phyloP scores from a whole-genome alignment of 2,329 filamentous ascomycete genomes.

The Plenodomus lindquistii region DNA sequence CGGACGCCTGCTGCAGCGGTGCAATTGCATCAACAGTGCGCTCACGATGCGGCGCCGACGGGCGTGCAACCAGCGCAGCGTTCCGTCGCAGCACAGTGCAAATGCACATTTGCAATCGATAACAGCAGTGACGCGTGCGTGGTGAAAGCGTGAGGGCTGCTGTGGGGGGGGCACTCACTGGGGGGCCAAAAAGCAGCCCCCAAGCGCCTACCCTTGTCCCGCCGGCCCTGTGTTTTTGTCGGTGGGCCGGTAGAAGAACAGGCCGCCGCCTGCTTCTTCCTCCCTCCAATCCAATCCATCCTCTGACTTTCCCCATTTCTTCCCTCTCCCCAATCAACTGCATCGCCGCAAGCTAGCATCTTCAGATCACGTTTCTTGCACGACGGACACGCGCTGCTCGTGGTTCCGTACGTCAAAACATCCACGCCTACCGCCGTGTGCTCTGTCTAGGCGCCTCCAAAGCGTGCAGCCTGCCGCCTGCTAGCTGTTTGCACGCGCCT shows the following conservation, averaged over 20 bases:
- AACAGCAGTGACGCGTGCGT: not conserved
- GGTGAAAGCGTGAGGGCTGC: not conserved
- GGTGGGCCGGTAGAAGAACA: not conserved
- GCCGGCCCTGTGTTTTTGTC: constrained; percentile 21
- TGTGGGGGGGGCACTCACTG: not conserved
- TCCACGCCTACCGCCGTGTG: constrained; percentile 15
- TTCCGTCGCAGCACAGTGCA: too few relatives aligned
- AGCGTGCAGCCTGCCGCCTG: constrained; percentile 17
- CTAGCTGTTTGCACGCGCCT: constrained; percentile 15
- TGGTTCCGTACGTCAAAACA: constrained; percentile 16
- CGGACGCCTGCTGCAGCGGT: too few relatives aligned
- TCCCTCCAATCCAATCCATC: constrained; percentile 30
- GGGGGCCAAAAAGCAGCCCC: not conserved
- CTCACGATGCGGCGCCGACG: too few relatives aligned
- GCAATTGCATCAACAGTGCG: too few relatives aligned
- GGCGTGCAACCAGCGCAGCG: too few relatives aligned
- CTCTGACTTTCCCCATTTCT: constrained; percentile 18
- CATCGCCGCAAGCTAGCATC: constrained; percentile 15
- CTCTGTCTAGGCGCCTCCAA: constrained; percentile 18
- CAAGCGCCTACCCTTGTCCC: not conserved
- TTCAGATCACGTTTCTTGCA: constrained; percentile 31
- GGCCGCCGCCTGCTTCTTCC: constrained; percentile 18
- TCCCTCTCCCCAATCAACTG: not conserved
- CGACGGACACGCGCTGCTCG: constrained; percentile 29
- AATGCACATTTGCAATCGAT: not conserved